Evolutionary conservation across 1,139 yeast species (phyloP), one percentile per base, ranked within the genome.

Genomic region (Waltiozyma sp.): DNA sequence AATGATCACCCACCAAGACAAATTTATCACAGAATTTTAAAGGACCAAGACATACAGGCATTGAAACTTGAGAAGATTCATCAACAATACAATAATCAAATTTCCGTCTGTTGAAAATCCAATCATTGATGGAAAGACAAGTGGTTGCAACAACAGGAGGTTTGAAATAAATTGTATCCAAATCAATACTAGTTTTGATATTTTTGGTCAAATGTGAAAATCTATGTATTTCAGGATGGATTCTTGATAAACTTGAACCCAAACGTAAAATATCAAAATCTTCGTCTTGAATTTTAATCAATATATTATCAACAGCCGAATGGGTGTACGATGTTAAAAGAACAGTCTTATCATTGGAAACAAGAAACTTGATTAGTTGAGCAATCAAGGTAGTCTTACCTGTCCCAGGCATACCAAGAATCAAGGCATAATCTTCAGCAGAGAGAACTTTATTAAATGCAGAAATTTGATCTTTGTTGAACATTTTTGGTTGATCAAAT

Each of bases 371-470:
- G 39, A 89, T 81, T 15, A 91, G 59, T 40, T 81, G 80, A 0
- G 94, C 86, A 46, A 91, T 86, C 0, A 89, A 83, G 0, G 97
- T 89, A 0, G 98, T 91, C 58, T 93, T 91, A 15, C 99, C 99
- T 0, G 98, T 91, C 2, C 99, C 99, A 0, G 98, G 98, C 98
- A 93, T 91, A 1, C 99, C 99, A 45, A 89, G 64, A 31, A 91
- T 75, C 50, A 91, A 67, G 2, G 91, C 69, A 58, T 85, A 91
- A 57, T 89, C 95, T 41, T 80, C 62, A 0, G 94, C 73, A 18
- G 70, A 60, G 42, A 87, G 58, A 0, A 78, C 87, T 49, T 70
- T 73, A 13, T 76, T 71, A 38, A 91, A 70, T 0, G 97, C 97
- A 2, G 49, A 53, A 5, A 65, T 49, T 57, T 91, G 99, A 54